phyloP scores from a whole-genome alignment of 73 alveolate genomes.

The Paramecium sexaurelia region DNA sequence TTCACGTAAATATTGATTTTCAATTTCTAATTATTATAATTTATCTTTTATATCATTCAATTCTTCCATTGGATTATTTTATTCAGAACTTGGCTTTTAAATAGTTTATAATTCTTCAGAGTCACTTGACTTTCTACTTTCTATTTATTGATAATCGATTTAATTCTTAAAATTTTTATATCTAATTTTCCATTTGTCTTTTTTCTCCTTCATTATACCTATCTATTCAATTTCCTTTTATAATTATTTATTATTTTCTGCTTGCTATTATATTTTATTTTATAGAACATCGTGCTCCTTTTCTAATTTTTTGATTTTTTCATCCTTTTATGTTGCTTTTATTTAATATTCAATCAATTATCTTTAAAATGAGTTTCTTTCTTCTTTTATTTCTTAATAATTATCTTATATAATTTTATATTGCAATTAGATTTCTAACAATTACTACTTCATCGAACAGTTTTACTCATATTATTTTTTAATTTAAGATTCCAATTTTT shows the following conservation, averaged over 20 bases:
- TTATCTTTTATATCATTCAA: not conserved
- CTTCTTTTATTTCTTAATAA: not conserved
- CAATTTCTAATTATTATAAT: not conserved
- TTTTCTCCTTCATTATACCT: not conserved
- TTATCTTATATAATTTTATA: not conserved
- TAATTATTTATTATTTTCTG: not conserved
- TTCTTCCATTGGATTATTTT: not conserved
- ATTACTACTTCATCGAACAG: not conserved
- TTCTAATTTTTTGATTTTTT: not conserved
- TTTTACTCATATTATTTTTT: not conserved
- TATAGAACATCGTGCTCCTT: not conserved
- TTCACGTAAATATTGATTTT: constrained; percentile 47
- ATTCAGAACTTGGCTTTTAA: not conserved
- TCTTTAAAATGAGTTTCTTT: not conserved
- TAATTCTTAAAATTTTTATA: not conserved
- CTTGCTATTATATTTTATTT: not conserved
- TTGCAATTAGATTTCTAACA: not conserved
- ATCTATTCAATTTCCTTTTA: not conserved
- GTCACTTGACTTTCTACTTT: constrained; percentile 1
- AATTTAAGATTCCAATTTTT: not conserved
- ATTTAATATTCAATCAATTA: not conserved
- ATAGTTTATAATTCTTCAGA: not conserved
- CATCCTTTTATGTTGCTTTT: not conserved
- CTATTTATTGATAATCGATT: not conserved
- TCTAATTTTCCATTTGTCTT: constrained; percentile 50